Evolutionary conservation across 176 grass and related monocot species (phyloP), one percentile per base, ranked within the genome.

Genomic region (Eremochloa ophiuroides): DNA sequence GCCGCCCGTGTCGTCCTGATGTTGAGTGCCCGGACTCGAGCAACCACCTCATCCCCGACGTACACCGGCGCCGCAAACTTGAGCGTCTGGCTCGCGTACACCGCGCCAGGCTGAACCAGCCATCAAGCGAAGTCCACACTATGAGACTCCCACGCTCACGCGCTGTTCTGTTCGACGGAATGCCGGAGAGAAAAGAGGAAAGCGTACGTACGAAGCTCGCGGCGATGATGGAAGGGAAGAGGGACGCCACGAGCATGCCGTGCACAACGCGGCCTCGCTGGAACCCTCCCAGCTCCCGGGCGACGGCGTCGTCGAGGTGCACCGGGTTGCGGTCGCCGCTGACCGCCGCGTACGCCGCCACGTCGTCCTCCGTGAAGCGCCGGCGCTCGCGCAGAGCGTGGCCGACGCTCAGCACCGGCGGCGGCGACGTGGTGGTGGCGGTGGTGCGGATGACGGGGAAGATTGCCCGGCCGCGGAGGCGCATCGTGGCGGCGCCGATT

Each of bases 221-320:
- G 48, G 94, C 89, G 12, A 97, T 90, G 76, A 92, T 3, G 48
- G 87, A 84, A 2, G 94, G 85, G 83, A 94, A 92, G 59, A 97
- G 77, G 13, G 94, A 94, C 5, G 89, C 87, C 20, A 92, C 73
- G 62, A 94, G 91, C 83, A 94, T 92, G 22, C 94, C 90, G 60
- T 97, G 87, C 29, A 97, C 94, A 14, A 94, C 80, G 39, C 79
- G 44, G n/a, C 94, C 91, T 1, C 77, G 42, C 16, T 69, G 83
- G 76, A 97, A 94, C 38, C 81, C 83, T 27, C 66, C 87, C 6
- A 84, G 33, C 13, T 29, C 39, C 0, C 48, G 85, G 12, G 94
- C 87, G 22, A 77, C 69, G 62, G 42, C 80, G 38, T 76, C 65
- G 30, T 97, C 87, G 12, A 94, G 46, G 65, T n/a, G n/a, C n/a